Evolutionary conservation across 768 basidiomycete genomes (phyloP), one percentile per base, ranked within the genome.

Genomic region (Holtermannia corniformis): DNA sequence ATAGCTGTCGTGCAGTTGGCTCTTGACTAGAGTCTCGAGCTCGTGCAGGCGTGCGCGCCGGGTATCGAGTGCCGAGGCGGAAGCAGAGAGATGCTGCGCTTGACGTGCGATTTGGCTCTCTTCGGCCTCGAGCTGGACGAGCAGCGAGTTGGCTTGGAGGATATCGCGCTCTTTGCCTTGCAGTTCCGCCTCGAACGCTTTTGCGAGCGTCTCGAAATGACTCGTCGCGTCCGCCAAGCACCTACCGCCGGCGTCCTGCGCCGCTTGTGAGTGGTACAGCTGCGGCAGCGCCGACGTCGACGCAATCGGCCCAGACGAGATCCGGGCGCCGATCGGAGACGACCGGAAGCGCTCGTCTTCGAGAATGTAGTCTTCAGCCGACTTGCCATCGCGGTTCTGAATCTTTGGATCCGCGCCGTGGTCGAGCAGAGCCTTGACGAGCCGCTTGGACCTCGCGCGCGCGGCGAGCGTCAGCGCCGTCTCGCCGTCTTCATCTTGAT

Each of bases 401-500:
- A 97, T 81, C 73, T 95, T 95, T 3, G 93, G 91, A 69, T 97
- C 87, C 0, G 90, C 95, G 5, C 90, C 91, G 63, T 96, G 86
- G 72, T 99, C 92, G 55, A 99, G 85, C 48, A 99, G 80, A 28
- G 93, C 79, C 70, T 92, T 95, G 61, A 97, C 91, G 3, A 99
- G 79, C 13, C 92, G 85, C 72, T 95, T 92, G 72, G 87, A 91
- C 51, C 95, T 77, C 68, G 92, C 96, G 41, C 95, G 80, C 13
- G 95, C 93, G 19, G 95, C 92, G 78, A 99, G 82, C 3, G 95
- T 97, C 56, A 99, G 74, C 11, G 95, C 90, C 5, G 95, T 97
- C 75, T 99, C 95, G 28, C 93, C 93, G 59, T 99, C 95, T 69
- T 96, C 91, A 68, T 97, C 93, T 70, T 95, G 95, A 71, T 96